Conservation (phyloP, 345 rosid genomes). For the Cochlearia excelsa region DNA sequence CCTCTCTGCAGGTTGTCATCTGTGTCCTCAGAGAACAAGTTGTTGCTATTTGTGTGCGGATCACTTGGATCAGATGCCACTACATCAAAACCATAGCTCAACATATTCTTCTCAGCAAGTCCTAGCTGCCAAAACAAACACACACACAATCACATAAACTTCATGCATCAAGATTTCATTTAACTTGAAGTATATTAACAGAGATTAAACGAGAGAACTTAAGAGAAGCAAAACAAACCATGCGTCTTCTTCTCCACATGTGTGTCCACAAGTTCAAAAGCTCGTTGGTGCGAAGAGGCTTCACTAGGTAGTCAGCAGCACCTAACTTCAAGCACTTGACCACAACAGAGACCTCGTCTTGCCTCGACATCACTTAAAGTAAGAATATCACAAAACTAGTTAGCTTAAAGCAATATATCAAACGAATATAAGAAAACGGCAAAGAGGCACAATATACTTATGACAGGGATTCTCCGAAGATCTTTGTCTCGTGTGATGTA, state of each 20-base stretch:
- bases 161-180: neutral
- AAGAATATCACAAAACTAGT: constrained; percentile 14
- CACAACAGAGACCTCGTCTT: constrained; percentile 75
- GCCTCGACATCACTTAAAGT: constrained; percentile 74
- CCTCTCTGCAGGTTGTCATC: constrained; percentile 77
- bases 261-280: constrained; percentile 81
- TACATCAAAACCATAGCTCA: constrained; percentile 80
- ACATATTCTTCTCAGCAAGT: constrained; percentile 81
- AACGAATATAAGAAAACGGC: neutral
- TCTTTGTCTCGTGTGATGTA: constrained; percentile 81
- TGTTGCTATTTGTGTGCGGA: constrained; percentile 86
- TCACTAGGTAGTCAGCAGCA: constrained; percentile 86
- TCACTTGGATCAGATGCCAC: constrained; percentile 91
- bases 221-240: constrained; percentile 41
- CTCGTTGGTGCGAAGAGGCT: constrained; percentile 78
- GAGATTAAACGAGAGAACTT: constrained; percentile 13
- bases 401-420: neutral
- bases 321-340: constrained; percentile 84
- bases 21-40: constrained; percentile 88
- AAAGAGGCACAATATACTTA: constrained; percentile 57
- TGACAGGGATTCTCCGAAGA: constrained; percentile 84
- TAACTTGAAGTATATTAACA: no score
- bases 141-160: constrained; percentile 4
- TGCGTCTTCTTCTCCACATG: constrained; percentile 70
- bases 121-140: constrained; percentile 69